Evolutionary conservation across 495 filamentous ascomycete species (phyloP), one percentile per base, ranked within the genome.

Genomic region (Xylaria bambusicola): DNA sequence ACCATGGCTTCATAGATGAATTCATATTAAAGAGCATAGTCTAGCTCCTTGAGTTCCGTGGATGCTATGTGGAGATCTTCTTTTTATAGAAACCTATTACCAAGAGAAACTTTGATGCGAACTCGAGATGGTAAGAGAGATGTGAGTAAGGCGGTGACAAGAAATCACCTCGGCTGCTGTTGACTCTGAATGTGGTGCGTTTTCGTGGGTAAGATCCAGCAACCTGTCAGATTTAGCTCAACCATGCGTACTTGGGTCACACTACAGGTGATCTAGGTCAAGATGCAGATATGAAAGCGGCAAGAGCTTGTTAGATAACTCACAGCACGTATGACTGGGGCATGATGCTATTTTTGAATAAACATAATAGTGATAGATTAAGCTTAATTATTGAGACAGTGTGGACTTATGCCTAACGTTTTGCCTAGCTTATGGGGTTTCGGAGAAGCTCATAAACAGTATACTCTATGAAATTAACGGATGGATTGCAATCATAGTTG

Each of bases 1-100:
- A 55, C 62, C 36, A 62, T 48, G 51, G 35, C 38, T 69, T 49
- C 71, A 76, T 79, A 79, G 76, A 79, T 78, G 73, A 77, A 71
- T 68, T 61, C 66, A 68, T 70, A 79, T 79, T 78, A 73, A 74
- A 59, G 60, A 53, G 69, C 72, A 65, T 68, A 64, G 58, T 63
- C 60, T 60, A 69, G 58, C 57, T 71, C 66, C 70, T 61, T 52
- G 12, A 42, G 36, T 42, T 57, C 63, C 66, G 59, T 53, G 60
- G 63, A 50, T 60, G 59, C 44, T 51, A 61, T 59, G 58, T 62
- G 52, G 44, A 36, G 59, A 71, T 71, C 70, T 76, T 76, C 74
- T 77, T 77, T 76, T 77, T 70, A 72, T 77, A 78, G 73, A 69
- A 73, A 62, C 47, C 29, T 52, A 59, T 60, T 67, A 57, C 60